A percentile compares a stretch with the other conserved stretches of the same genome.
Evolutionary conservation across 2,329 filamentous ascomycete species (phyloP).

Genomic region (Aulographum hederae): DNA sequence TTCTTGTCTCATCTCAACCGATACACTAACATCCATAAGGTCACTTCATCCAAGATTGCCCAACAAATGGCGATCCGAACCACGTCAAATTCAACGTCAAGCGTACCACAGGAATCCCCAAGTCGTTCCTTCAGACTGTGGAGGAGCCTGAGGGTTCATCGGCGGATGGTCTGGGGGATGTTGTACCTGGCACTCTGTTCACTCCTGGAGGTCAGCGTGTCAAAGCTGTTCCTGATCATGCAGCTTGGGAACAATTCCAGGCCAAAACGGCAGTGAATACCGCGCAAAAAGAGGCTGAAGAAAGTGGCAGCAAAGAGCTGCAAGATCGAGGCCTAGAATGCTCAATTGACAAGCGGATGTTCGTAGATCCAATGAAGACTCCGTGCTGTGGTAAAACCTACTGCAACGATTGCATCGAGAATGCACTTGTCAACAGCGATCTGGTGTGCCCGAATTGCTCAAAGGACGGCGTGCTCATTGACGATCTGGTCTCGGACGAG

Average conservation of each 20-base stretch:
- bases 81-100: slow-evolving; percentile 87
- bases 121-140: slow-evolving; percentile 86
- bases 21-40: slow-evolving; percentile 25
- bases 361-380: slow-evolving; percentile 97
- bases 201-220: slow-evolving; percentile 97
- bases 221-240: slow-evolving; percentile 87
- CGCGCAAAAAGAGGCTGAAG: slow-evolving; percentile 62
- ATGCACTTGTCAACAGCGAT: slow-evolving; percentile 95
- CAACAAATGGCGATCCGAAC: slow-evolving; percentile 94
- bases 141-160: slow-evolving; percentile 62
- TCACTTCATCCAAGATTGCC: slow-evolving; percentile 98
- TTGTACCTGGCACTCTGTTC: slow-evolving; percentile 83
- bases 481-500: slow-evolving; percentile 70
- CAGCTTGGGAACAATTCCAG: slow-evolving; percentile 92
- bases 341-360: slow-evolving; percentile 92
- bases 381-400: slow-evolving; percentile 97
- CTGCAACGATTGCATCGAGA: slow-evolving; percentile 99
- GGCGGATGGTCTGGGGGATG: slow-evolving; percentile 61
- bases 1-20: not conserved
- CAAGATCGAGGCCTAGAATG: slow-evolving; percentile 81
- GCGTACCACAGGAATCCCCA: slow-evolving; percentile 89
- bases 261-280: slow-evolving; percentile 81
- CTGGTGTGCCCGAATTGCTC: slow-evolving; percentile 87
- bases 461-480: slow-evolving; percentile 79
- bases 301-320: slow-evolving; percentile 71